Percentiles rank a stretch among this genome's conserved stretches.
Conservation (phyloP, 345 rosid genomes). For the Erucastrum elatum region DNA sequence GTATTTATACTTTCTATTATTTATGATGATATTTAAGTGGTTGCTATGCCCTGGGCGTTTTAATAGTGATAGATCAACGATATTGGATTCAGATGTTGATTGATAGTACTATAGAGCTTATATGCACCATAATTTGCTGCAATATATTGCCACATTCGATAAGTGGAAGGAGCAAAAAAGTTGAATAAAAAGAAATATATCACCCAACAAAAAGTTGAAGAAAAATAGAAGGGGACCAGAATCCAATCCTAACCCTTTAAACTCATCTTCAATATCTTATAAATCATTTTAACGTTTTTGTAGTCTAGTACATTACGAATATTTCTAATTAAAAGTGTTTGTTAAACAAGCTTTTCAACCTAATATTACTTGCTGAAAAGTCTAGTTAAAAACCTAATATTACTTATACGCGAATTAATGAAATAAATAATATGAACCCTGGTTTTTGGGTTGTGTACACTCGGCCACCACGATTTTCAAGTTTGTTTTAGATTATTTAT, state of each 20-base stretch:
- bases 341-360: slow-evolving; percentile 19
- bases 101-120: slow-evolving; percentile 7
- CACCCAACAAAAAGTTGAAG: slow-evolving; percentile 20
- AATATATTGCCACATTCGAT: slow-evolving; percentile 15
- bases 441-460: slow-evolving; percentile 35
- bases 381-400: no score
- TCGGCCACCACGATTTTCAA: slow-evolving; percentile 38
- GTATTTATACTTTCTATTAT: neutral
- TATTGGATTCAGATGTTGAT: neutral
- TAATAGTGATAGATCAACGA: slow-evolving; percentile 18
- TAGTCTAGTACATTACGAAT: slow-evolving; percentile 16
- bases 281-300: slow-evolving; percentile 19
- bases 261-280: slow-evolving; percentile 21
- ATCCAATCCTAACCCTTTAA: slow-evolving; percentile 38
- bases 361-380: no score
- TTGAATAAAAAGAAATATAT: neutral
- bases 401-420: slow-evolving; percentile 18
- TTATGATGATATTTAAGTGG: neutral
- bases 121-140: slow-evolving; percentile 2
- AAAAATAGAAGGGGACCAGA: slow-evolving; percentile 35
- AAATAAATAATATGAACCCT: slow-evolving; percentile 7
- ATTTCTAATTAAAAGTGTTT: slow-evolving; percentile 11
- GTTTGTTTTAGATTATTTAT: slow-evolving; percentile 18
- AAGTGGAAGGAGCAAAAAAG: slow-evolving; percentile 33
- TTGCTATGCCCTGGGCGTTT: slow-evolving; percentile 9